Evolutionary conservation across 129 eudicot species (phyloP), one percentile per base, ranked within the genome.

Genomic region (Heracleum sosnowskyi): DNA sequence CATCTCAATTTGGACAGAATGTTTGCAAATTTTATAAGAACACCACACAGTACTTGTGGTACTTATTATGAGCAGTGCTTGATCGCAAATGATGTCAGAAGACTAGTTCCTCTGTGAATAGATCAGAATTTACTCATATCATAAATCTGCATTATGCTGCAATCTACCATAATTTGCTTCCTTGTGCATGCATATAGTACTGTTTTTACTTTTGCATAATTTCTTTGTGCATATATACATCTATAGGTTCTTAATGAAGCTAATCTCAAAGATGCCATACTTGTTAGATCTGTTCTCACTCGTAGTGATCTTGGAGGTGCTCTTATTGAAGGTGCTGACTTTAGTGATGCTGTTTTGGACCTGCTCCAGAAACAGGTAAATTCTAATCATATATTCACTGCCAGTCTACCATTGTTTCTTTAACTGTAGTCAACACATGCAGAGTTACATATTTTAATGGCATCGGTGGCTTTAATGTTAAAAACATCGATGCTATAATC

Each of bases 291-390:
- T 35, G 99, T 95, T 44, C 94, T 95, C 9, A 95, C 98, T 22
- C 96, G 98, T 5, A 95, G 98, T 79, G 98, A 95, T 83, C 96
- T 95, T 47, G 98, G 91, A 63, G 96, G 94, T 49, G 98, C 98
- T 82, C 84, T 84, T 62, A 91, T 95, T 82, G 96, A 91, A 78
- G 98, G 98, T 64, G 98, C 98, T 70, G 98, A 95, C 78, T 95
- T 95, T 39, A 95, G 99, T 82, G 99, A 95, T 85, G 99, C 99
- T 28, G 99, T 95, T 69, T n/a, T 95, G 51, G 99, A 95, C 87
- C 96, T 95, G 68, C 36, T 80, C 42, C 99, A 95, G 80, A 95
- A 91, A 82, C 99, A 87, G 97, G 97, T 89, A 26, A 55, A 12
- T 2, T 7, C 29, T 42, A 2, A 62, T 28, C 5, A 62, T 62